A percentile compares a stretch with the other conserved stretches of the same genome.
These are phyloP conservation scores for Sarocladiaceae sp. DNA, from an alignment of 2,329 filamentous ascomycete genomes.

Conservation along the genomic window DNA sequence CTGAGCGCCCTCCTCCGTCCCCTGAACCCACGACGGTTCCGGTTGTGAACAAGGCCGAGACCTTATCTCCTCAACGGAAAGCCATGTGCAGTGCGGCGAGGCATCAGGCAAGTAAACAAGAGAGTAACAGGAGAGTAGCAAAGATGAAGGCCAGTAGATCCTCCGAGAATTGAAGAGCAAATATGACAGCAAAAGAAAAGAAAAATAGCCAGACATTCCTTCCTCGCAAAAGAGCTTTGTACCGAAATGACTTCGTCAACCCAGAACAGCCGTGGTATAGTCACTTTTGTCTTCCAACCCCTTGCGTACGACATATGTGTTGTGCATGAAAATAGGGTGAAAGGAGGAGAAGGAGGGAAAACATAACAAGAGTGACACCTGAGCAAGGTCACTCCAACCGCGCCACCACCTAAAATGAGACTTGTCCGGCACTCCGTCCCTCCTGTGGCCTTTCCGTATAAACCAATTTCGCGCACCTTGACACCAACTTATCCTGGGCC, in stretches of 20 bases:
- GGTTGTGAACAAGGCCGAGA: too few relatives aligned
- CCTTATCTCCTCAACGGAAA: too few relatives aligned
- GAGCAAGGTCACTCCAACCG: constrained; percentile 17
- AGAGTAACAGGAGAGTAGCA: constrained; percentile 5
- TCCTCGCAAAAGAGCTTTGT: constrained; percentile 19
- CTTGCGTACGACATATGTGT: constrained; percentile 12
- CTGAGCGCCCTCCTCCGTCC: too few relatives aligned
- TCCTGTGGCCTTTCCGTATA: constrained; percentile 8
- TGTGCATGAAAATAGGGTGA: constrained; percentile 11
- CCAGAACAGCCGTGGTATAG: constrained; percentile 30
- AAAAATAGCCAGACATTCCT: constrained; percentile 10
- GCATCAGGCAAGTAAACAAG: constrained; percentile 7
- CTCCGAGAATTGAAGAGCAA: constrained; percentile 18
- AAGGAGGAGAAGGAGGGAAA: constrained; percentile 15
- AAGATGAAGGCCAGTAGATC: constrained; percentile 4
- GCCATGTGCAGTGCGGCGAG: background rate
- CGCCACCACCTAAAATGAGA: constrained; percentile 27
- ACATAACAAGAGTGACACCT: too few relatives aligned
- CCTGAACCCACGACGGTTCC: too few relatives aligned
- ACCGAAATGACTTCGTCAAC: constrained; percentile 16
- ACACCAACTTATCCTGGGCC: constrained; percentile 6
- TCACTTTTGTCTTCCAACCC: constrained; percentile 36
- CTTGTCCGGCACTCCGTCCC: constrained; percentile 29
- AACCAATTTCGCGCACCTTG: constrained; percentile 10
- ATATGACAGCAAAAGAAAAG: constrained; percentile 11